These are phyloP conservation scores for Mallotus repandus DNA, from an alignment of 441 rosid species.

Conservation along the genomic window DNA sequence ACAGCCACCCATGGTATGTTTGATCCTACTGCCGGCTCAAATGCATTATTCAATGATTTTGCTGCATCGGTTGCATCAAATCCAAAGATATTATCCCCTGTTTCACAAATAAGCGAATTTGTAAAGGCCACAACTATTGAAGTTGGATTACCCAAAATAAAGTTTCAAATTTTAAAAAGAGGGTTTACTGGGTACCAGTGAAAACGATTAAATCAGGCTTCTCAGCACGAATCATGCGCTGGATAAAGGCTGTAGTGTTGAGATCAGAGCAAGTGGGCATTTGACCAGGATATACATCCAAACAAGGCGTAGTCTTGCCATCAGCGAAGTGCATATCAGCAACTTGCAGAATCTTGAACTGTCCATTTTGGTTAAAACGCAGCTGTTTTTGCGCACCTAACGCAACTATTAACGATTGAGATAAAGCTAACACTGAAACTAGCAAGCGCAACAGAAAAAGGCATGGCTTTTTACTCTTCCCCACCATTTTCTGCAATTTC, in stretches of 20 bases:
- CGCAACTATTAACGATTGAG: conserved; percentile 17
- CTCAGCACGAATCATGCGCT: conserved; percentile 69
- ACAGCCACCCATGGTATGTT: conserved; percentile 80
- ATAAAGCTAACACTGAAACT: conserved; percentile 17
- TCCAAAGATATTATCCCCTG: conserved; percentile 74
- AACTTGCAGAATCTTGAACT: conserved; percentile 78
- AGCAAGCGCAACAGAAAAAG: neutral
- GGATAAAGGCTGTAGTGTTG: conserved; percentile 70
- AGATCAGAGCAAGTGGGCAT: conserved; percentile 64
- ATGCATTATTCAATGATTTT: conserved; percentile 60
- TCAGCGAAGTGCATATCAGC: conserved; percentile 83
- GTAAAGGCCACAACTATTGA: neutral
- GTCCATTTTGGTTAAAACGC: conserved; percentile 51
- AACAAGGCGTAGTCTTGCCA: conserved; percentile 54
- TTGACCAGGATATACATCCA: conserved; percentile 53
- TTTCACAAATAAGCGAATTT: neutral
- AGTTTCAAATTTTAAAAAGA: neutral
- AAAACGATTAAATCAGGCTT: conserved; percentile 75
- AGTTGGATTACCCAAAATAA: no score
- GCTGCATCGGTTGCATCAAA: conserved; percentile 55
- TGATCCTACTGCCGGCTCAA: conserved; percentile 66
- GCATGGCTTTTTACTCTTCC: conserved; percentile 6
- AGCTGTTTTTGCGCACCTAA: conserved; percentile 31
- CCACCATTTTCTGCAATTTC: conserved; percentile 20
- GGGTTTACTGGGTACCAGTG: conserved; percentile 46